phyloP scores from a whole-genome alignment of 345 rosid genomes.

The Alliaria petiolata region DNA sequence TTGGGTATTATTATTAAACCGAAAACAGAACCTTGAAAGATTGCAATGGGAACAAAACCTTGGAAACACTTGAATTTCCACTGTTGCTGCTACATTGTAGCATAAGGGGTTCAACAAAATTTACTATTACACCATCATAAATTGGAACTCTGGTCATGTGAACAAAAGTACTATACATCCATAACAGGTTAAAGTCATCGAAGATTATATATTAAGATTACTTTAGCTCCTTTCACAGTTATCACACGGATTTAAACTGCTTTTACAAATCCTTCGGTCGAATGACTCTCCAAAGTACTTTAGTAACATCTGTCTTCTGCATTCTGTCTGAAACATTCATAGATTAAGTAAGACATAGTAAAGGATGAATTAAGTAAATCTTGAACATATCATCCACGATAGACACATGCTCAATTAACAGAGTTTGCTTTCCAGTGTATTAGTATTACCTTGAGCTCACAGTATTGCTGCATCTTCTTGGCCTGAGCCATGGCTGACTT shows the following conservation, averaged over 20 bases:
- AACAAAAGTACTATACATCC: slow-evolving; percentile 12
- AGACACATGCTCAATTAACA: not conserved
- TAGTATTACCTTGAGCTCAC: slow-evolving; percentile 67
- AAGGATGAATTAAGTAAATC: not conserved
- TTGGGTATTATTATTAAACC: too few species aligned
- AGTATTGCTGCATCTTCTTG: slow-evolving; percentile 81
- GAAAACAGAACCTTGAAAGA: too few species aligned
- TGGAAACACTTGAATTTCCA: too few species aligned
- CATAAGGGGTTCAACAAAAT: too few species aligned
- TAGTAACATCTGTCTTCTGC: slow-evolving; percentile 70
- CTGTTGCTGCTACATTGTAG: too few species aligned
- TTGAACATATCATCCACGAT: not conserved
- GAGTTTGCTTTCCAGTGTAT: not conserved
- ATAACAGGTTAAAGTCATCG: not conserved
- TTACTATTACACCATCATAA: too few species aligned
- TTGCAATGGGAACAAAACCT: too few species aligned
- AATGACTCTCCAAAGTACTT: slow-evolving; percentile 78
- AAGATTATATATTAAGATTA: slow-evolving; percentile 4
- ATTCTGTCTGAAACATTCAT: slow-evolving; percentile 50
- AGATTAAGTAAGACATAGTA: not conserved
- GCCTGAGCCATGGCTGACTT: slow-evolving; percentile 84
- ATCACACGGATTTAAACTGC: slow-evolving; percentile 69
- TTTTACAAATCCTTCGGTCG: slow-evolving; percentile 55
- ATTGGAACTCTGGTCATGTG: too few species aligned
- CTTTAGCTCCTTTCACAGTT: slow-evolving; percentile 50